phyloP scores from a whole-genome alignment of 2,329 filamentous ascomycete genomes.

The Penicillium sclerotigenum region DNA sequence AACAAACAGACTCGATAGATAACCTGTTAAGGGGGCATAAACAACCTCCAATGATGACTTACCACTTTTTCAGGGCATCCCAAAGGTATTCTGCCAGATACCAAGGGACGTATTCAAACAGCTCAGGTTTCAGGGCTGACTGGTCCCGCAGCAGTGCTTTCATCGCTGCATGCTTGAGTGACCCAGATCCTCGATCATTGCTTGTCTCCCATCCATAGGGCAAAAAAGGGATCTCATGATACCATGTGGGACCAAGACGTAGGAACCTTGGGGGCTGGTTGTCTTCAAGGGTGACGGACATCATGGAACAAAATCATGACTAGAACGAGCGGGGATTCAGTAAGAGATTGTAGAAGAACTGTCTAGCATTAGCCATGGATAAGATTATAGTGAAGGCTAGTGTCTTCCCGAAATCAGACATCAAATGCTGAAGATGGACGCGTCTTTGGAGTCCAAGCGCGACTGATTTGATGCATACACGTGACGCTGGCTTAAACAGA shows the following conservation, averaged over 20 bases:
- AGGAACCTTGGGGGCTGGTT: slow-evolving; percentile 8
- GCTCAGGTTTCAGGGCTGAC: slow-evolving; percentile 31
- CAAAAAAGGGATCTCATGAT: slow-evolving; percentile 39
- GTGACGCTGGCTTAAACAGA: not conserved
- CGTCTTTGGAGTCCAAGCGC: not conserved
- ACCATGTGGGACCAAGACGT: slow-evolving; percentile 34
- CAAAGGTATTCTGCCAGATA: slow-evolving; percentile 40
- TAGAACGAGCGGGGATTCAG: not conserved
- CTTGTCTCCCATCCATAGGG: slow-evolving; percentile 26
- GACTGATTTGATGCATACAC: not conserved
- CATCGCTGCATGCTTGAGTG: slow-evolving; percentile 37
- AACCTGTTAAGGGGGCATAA: not conserved
- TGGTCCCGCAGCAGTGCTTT: slow-evolving; percentile 35
- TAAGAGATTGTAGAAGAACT: not conserved
- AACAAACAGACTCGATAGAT: not conserved
- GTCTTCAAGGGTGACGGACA: slow-evolving; percentile 11
- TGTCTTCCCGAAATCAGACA: not conserved
- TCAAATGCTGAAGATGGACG: not conserved
- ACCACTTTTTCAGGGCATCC: slow-evolving; percentile 38
- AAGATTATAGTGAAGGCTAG: not conserved
- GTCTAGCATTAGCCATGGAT: not conserved
- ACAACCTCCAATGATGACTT: slow-evolving; percentile 2
- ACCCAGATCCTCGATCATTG: slow-evolving; percentile 28
- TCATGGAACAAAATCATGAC: not conserved
- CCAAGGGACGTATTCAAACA: slow-evolving; percentile 43